These are phyloP conservation scores for Talaromyces sp. DNA, from an alignment of 2,329 filamentous ascomycete genomes.

Conservation along the genomic window DNA sequence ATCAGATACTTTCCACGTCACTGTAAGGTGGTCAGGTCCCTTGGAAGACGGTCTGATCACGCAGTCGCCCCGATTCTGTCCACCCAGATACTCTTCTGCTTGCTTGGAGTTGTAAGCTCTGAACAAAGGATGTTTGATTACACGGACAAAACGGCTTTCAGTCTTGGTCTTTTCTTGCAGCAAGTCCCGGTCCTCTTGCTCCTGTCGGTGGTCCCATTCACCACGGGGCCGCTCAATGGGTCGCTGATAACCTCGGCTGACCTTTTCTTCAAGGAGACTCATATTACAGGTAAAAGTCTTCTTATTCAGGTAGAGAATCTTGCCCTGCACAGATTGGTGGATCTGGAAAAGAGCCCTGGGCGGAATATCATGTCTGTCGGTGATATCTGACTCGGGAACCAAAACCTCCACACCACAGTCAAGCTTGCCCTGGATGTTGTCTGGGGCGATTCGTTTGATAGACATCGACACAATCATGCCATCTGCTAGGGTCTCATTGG, in stretches of 20 bases:
- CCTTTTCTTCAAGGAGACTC: slow-evolving; percentile 73
- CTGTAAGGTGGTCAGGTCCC: slow-evolving; percentile 86
- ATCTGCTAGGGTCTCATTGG: slow-evolving; percentile 70
- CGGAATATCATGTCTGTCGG: slow-evolving; percentile 60
- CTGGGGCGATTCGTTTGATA: slow-evolving; percentile 80
- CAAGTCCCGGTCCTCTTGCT: slow-evolving; percentile 74
- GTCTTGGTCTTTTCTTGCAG: slow-evolving; percentile 79
- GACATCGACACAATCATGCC: slow-evolving; percentile 91
- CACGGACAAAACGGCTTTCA: slow-evolving; percentile 79
- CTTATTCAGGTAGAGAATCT: slow-evolving; percentile 80
- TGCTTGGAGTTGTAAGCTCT: slow-evolving; percentile 86
- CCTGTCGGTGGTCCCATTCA: slow-evolving; percentile 82
- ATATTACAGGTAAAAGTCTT: slow-evolving; percentile 79
- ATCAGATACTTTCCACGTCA: slow-evolving; percentile 97
- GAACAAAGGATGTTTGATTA: slow-evolving; percentile 97
- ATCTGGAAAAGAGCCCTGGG: slow-evolving; percentile 68
- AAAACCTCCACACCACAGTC: slow-evolving; percentile 92
- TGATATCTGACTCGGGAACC: slow-evolving; percentile 76
- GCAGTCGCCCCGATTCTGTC: slow-evolving; percentile 78
- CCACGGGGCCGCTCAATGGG: slow-evolving; percentile 66
- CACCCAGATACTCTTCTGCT: slow-evolving; percentile 87
- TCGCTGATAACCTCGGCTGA: slow-evolving; percentile 66
- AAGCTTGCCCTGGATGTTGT: slow-evolving; percentile 87
- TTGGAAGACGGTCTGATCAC: slow-evolving; percentile 95
- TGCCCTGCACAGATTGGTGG: slow-evolving; percentile 82